Evolutionary conservation across 768 basidiomycete species (phyloP).

Genomic region (Xanthoconium purpureum): DNA sequence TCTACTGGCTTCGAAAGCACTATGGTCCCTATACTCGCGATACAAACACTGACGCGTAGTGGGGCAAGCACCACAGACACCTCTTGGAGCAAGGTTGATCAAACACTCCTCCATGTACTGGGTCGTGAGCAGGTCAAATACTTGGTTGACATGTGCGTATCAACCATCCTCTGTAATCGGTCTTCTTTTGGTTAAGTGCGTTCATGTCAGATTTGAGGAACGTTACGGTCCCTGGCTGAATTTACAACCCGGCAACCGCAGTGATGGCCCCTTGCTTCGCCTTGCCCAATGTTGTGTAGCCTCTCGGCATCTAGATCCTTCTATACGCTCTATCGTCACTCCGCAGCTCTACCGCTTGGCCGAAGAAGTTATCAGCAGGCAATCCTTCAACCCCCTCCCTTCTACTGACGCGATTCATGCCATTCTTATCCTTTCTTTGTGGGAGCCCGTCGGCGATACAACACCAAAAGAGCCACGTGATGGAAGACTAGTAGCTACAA

Average conservation of each 20-base stretch:
- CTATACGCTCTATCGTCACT: conserved; percentile 34
- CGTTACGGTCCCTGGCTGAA: conserved; percentile 45
- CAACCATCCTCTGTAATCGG: not conserved
- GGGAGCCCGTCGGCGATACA: conserved; percentile 40
- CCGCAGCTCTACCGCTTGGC: conserved; percentile 42
- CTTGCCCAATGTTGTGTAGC: conserved; percentile 47
- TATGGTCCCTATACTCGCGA: conserved; percentile 44
- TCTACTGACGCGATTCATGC: conserved; percentile 42
- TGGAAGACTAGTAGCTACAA: conserved; percentile 38
- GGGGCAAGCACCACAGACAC: conserved; percentile 24
- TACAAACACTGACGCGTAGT: conserved; percentile 39
- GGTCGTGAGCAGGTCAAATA: conserved; percentile 34
- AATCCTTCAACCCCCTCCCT: conserved; percentile 42
- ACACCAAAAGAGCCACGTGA: conserved; percentile 34
- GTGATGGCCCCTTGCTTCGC: conserved; percentile 36
- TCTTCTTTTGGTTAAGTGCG: not conserved
- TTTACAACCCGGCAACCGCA: conserved; percentile 32
- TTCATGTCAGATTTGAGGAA: conserved; percentile 37
- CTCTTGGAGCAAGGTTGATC: conserved; percentile 21
- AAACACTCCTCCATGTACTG: conserved; percentile 33
- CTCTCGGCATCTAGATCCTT: conserved; percentile 40
- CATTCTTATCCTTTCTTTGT: conserved; percentile 41
- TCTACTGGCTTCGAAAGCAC: conserved; percentile 43
- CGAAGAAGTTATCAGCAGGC: conserved; percentile 37
- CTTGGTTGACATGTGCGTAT: conserved; percentile 39